Conservation (phyloP, 1,284 basidiomycete species). For the Fomitopsis schrenkii region DNA sequence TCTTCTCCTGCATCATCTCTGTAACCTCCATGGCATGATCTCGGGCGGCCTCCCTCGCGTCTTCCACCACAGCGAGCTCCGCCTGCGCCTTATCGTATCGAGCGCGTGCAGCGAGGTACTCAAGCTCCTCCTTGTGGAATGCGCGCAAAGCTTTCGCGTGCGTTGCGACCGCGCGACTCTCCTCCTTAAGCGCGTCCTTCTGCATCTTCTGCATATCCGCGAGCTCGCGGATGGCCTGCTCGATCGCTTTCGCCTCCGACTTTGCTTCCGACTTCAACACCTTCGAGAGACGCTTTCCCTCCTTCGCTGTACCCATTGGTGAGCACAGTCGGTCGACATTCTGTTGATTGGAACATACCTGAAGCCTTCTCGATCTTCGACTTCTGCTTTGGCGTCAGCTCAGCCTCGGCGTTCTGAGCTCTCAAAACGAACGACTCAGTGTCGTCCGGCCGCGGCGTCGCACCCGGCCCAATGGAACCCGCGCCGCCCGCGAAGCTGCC, state of each 20-base stretch:
- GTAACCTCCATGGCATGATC: conserved; percentile 42
- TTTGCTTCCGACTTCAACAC: conserved; percentile 51
- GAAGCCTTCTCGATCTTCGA: conserved; percentile 42
- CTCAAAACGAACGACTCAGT: conserved; percentile 29
- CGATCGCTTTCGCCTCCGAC: conserved; percentile 45
- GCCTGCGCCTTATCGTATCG: conserved; percentile 44
- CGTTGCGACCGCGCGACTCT: conserved; percentile 37
- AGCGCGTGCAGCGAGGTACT: conserved; percentile 41
- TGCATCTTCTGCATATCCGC: conserved; percentile 49
- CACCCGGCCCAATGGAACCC: conserved; percentile 38
- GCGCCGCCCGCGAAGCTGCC: conserved; percentile 48
- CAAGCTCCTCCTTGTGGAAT: conserved; percentile 47
- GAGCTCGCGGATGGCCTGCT: conserved; percentile 46
- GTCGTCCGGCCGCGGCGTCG: conserved; percentile 31
- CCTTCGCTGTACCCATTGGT: conserved; percentile 23
- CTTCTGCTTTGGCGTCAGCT: conserved; percentile 42
- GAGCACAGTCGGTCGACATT: too few relatives aligned
- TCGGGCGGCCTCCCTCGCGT: conserved; percentile 41
- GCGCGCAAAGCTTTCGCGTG: conserved; percentile 39
- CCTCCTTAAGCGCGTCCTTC: conserved; percentile 48
- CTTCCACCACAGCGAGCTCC: conserved; percentile 30
- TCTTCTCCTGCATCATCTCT: conserved; percentile 48
- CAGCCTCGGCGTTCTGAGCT: conserved; percentile 37
- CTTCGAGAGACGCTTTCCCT: conserved; percentile 45
- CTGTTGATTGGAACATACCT: conserved; percentile 28